These are phyloP conservation scores for Tuber microsphaerosporum DNA, from an alignment of 495 filamentous ascomycete genomes.

Conservation along the genomic window DNA sequence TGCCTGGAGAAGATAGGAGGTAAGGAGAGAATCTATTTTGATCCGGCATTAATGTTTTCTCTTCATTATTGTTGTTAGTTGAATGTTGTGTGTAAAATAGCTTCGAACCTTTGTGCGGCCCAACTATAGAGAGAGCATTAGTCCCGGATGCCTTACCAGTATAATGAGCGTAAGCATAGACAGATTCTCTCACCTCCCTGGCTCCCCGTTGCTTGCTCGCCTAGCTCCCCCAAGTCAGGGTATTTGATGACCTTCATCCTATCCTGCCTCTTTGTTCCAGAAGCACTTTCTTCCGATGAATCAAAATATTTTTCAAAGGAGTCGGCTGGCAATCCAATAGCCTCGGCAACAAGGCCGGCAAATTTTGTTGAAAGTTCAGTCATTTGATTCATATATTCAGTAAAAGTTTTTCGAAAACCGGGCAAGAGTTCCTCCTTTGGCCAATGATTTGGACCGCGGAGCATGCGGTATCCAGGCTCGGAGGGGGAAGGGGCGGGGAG, in stretches of 20 bases:
- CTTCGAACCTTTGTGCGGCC: conserved; percentile 65
- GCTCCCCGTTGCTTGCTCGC: neutral
- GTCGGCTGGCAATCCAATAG: conserved; percentile 62
- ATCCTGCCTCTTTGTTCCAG: conserved; percentile 53
- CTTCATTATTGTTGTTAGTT: neutral
- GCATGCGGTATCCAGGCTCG: conserved; percentile 69
- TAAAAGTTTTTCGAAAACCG: conserved; percentile 60
- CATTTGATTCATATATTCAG: conserved; percentile 70
- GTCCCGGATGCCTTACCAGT: neutral
- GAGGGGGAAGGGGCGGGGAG: conserved; percentile 57
- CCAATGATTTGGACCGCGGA: conserved; percentile 88
- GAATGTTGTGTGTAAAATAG: neutral
- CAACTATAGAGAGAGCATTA: conserved; percentile 31
- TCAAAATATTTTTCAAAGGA: conserved; percentile 84
- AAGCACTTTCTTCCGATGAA: conserved; percentile 49
- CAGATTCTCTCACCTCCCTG: conserved; percentile 19
- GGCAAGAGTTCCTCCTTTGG: conserved; percentile 62
- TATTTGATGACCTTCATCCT: conserved; percentile 93
- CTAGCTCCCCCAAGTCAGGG: conserved; percentile 35
- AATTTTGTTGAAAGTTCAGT: conserved; percentile 64
- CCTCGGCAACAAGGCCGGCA: conserved; percentile 75
- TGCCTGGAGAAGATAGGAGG: conserved; percentile 79
- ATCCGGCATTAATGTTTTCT: conserved; percentile 3
- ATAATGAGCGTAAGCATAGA: conserved; percentile 1
- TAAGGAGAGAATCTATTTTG: conserved; percentile 65